phyloP scores from a whole-genome alignment of 1,284 basidiomycete species.

The Tilletia setariae region DNA sequence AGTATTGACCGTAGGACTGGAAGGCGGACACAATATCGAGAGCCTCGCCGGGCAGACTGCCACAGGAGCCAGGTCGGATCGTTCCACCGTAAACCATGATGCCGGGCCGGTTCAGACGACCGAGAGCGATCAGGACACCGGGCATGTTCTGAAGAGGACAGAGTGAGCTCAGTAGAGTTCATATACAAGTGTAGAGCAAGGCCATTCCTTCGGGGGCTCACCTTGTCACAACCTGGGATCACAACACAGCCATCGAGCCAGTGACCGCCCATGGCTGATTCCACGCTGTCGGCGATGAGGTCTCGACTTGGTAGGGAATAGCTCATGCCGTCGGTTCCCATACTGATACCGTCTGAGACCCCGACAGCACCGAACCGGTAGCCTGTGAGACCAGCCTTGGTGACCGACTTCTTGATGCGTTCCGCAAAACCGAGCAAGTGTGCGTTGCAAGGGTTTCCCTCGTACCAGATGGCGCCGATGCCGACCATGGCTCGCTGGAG shows the following conservation, averaged over 20 bases:
- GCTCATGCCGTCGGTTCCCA: conserved; percentile 52
- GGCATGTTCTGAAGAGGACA: conserved; percentile 46
- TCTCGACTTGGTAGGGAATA: conserved; percentile 53
- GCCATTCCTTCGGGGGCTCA: not conserved
- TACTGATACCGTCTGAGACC: conserved; percentile 53
- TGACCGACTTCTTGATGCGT: conserved; percentile 43
- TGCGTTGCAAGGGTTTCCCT: conserved; percentile 53
- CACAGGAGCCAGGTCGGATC: conserved; percentile 49
- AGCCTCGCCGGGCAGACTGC: conserved; percentile 31
- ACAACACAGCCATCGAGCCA: conserved; percentile 52
- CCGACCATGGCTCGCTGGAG: conserved; percentile 52
- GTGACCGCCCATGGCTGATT: conserved; percentile 50
- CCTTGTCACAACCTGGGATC: conserved; percentile 53
- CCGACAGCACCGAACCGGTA: conserved; percentile 54
- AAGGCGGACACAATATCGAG: conserved; percentile 53
- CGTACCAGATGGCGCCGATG: conserved; percentile 52
- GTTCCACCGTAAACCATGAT: conserved; percentile 55
- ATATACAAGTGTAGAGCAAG: too few relatives aligned
- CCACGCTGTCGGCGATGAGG: conserved; percentile 52
- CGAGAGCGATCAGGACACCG: conserved; percentile 53
- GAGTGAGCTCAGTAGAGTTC: too few relatives aligned
- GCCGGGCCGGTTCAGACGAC: conserved; percentile 51
- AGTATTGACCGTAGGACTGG: conserved; percentile 52
- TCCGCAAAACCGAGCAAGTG: conserved; percentile 50
- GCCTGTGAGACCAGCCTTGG: conserved; percentile 49